These are phyloP conservation scores for Solanum lycopersicoides DNA, from an alignment of 257 asterid species.

Conservation along the genomic window DNA sequence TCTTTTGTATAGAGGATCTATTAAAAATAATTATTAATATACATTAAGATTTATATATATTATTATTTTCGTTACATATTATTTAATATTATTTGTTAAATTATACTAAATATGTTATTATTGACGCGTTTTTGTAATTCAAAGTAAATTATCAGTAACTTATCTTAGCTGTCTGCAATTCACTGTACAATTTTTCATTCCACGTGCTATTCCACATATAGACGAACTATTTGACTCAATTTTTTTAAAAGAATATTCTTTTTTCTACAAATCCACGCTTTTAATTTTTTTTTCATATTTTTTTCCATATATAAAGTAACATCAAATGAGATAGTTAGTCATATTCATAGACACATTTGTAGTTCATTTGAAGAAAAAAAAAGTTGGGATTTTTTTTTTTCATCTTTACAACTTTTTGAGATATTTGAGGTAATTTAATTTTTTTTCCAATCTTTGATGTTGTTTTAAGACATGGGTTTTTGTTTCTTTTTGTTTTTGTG, in stretches of 20 bases:
- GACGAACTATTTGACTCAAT: conserved; percentile 17
- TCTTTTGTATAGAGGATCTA: fast-evolving
- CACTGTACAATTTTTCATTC: not conserved
- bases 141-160: not conserved
- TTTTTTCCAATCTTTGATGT: not conserved
- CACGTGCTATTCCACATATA: conserved; percentile 27
- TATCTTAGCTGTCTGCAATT: not conserved
- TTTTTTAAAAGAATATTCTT: not conserved
- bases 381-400: not conserved
- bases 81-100: fast-evolving
- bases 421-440: not conserved
- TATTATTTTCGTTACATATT: fast-evolving
- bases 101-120: not conserved
- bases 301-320: not conserved
- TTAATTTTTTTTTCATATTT: not conserved
- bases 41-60: fast-evolving
- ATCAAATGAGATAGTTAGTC: not conserved
- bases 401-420: not conserved
- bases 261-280: not conserved
- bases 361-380: not conserved
- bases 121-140: not conserved
- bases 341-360: not conserved
- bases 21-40: not conserved
- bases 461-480: not conserved
- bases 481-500: not conserved